Percentiles rank a stretch among this genome's conserved stretches.
Evolutionary conservation across 2,329 filamentous ascomycete genomes (phyloP).

Genomic region (Fusarium incarnatum): DNA sequence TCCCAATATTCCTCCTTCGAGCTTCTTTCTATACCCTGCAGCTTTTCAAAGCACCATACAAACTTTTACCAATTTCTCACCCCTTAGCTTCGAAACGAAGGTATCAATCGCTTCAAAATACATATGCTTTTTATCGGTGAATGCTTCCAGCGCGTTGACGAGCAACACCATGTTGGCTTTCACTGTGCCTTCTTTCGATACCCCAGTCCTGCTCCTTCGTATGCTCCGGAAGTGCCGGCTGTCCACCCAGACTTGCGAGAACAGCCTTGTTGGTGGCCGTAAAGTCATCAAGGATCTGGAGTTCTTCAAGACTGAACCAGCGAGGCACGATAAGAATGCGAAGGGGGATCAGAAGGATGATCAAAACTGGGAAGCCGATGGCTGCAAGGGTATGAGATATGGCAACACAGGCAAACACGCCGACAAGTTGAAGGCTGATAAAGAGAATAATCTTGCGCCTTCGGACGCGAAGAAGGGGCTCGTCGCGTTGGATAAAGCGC

Average conservation of each 20-base stretch:
- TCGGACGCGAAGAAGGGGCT: not conserved
- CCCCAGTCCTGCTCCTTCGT: not conserved
- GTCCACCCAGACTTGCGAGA: not conserved
- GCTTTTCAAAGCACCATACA: not conserved
- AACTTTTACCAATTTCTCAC: not conserved
- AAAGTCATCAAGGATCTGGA: not conserved
- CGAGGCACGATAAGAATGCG: not conserved
- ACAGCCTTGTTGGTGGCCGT: constrained; percentile 2
- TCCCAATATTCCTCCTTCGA: not conserved
- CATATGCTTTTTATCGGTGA: not conserved
- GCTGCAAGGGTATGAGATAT: constrained; percentile 1
- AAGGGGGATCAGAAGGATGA: not conserved
- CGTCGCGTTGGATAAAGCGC: constrained; percentile 1
- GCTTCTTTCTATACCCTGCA: not conserved
- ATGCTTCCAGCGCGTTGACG: not conserved
- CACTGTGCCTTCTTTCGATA: not conserved
- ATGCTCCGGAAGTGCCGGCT: not conserved
- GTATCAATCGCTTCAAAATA: not conserved
- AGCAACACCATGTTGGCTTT: not conserved
- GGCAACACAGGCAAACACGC: not conserved
- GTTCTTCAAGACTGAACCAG: not conserved
- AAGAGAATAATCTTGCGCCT: not conserved
- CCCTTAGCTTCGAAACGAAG: not conserved
- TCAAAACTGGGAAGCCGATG: not conserved
- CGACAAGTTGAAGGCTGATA: not conserved